phyloP scores from a whole-genome alignment of 1,139 yeast genomes.

The Saccharomyces hybrid region DNA sequence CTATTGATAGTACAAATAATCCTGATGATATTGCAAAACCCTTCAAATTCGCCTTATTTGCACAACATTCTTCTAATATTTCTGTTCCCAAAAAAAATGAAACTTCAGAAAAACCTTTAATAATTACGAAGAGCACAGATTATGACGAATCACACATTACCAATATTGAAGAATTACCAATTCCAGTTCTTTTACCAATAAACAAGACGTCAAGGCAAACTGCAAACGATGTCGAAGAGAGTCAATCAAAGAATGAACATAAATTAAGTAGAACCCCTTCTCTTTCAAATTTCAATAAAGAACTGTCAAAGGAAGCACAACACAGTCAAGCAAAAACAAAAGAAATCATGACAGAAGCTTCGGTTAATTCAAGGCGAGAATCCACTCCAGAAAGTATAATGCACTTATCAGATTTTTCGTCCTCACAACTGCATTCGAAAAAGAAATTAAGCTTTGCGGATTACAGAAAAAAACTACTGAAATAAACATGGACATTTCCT shows the following conservation, averaged over 20 bases:
- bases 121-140: constrained; percentile 10
- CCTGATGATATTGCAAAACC: constrained; percentile 8
- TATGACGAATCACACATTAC: constrained; percentile 25
- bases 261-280: not conserved
- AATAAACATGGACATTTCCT: constrained; percentile 4
- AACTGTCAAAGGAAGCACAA: not conserved
- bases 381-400: constrained; percentile 1
- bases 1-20: not conserved
- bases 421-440: constrained; percentile 11
- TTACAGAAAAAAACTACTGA: constrained; percentile 61
- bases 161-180: constrained; percentile 23
- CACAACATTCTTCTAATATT: constrained; percentile 3
- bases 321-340: constrained; percentile 7
- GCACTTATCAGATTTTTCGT: constrained; percentile 4
- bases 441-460: constrained; percentile 81
- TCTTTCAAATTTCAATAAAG: not conserved
- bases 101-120: not conserved
- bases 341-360: constrained; percentile 7
- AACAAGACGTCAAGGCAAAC: constrained; percentile 2
- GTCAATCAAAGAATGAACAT: not conserved
- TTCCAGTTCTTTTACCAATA: constrained; percentile 24
- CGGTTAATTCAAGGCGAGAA: constrained; percentile 5
- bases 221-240: not conserved
- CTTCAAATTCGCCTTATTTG: constrained; percentile 10
- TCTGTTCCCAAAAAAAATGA: not conserved